Base-by-base conservation (phyloP, 257 asterid genomes). In the Agastache rugosa region DNA sequence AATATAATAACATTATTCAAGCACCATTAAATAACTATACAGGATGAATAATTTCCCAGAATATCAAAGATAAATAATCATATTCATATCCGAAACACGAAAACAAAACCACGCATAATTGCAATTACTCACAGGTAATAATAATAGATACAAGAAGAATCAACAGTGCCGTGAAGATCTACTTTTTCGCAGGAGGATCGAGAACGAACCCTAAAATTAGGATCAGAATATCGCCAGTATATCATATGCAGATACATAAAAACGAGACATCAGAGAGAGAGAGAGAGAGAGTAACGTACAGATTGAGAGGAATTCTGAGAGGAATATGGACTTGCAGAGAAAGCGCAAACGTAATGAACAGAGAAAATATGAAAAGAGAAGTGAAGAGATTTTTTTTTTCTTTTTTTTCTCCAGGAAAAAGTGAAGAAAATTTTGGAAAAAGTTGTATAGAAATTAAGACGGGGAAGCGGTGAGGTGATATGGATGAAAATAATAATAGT, bases 181-280 rank as follows among this genome's bases (percentile, higher is more conserved):
- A 42, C 55, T 64, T 41, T 42, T 12, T 11, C 55, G 70, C 35
- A 20, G 17, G 53, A 63, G 8, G n/a, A 45, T 63, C 19, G 31
- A 39, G 11, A 44, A 42, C 11, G 70, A 64, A 64, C 19, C 54
- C 55, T 64, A 41, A 14, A 64, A 41, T 41, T 42, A 64, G 10
- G 39, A 22, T 20, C 55, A 41, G 4, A 64, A 41, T 6, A 41
- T 41, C 51, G 3, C 11, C 37, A 64, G 20, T 64, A 19, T 35
- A 37, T 34, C 69, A 20, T 1, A 63, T 6, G 48, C 31, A 63
- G 12, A 35, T 3, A 20, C 8, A 63, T 10, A 11, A 7, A 63
- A 63, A 20, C 69, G 31, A 23, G 17, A 9, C 5, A 59, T 60
- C 37, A 31, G 2, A 29, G 34, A 11, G 31, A 15, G 4, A 15